These are phyloP conservation scores for Zygosaccharomyces sapae DNA, from an alignment of 1,139 yeast species.

Conservation along the genomic window DNA sequence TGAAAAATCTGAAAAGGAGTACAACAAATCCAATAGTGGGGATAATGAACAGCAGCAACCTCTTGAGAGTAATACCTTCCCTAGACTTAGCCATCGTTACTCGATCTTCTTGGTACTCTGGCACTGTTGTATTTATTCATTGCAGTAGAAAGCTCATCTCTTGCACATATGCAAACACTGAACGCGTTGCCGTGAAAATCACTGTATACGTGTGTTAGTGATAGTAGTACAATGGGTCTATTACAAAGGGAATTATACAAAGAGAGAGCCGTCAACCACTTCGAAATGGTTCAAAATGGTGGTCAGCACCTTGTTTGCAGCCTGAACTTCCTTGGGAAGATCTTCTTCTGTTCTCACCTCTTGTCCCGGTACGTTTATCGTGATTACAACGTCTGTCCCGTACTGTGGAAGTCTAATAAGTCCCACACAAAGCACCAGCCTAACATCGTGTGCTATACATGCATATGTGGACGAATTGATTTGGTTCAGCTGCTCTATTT, in stretches of 20 bases:
- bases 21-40: slow-evolving; percentile 35
- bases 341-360: slow-evolving; percentile 8
- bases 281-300: slow-evolving; percentile 36
- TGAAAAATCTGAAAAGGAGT: slow-evolving; percentile 40
- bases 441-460: slow-evolving; percentile 26
- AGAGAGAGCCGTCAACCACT: slow-evolving; percentile 45
- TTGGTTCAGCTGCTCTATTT: slow-evolving; percentile 19
- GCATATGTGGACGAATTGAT: slow-evolving; percentile 15
- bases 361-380: slow-evolving; percentile 53
- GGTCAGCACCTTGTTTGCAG: slow-evolving; percentile 36
- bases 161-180: neutral
- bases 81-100: slow-evolving; percentile 13
- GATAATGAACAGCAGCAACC: slow-evolving; percentile 29
- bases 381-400: slow-evolving; percentile 59
- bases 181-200: slow-evolving; percentile 2
- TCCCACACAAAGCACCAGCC: slow-evolving; percentile 48
- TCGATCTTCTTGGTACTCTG: neutral
- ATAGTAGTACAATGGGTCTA: neutral
- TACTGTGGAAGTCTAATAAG: slow-evolving; percentile 49
- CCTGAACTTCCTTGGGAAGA: slow-evolving; percentile 28
- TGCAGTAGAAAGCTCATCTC: neutral
- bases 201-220: neutral
- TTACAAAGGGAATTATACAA: slow-evolving; percentile 36
- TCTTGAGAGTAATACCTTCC: slow-evolving; percentile 26
- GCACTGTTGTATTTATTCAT: neutral